Conservation (phyloP, 116 monocot species). For the Thalassia testudinum region DNA sequence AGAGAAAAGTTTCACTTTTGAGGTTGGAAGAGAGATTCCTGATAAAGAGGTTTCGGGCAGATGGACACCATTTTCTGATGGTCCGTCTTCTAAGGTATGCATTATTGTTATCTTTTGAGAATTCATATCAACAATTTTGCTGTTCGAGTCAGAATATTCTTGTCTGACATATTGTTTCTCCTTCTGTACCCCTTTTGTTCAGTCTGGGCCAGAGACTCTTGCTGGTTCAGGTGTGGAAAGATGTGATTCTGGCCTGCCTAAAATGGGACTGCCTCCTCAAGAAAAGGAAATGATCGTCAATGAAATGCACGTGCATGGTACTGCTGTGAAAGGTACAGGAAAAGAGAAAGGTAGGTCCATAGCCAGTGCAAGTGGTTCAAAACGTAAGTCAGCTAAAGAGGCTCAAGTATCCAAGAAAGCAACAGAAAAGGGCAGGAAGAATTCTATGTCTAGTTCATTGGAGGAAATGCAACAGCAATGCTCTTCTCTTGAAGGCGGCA, state of each 20-base stretch:
- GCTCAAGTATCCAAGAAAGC: constrained; percentile 3
- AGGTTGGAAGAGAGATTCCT: constrained; percentile 24
- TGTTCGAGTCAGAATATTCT: too few relatives aligned
- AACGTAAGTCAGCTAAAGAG: constrained; percentile 16
- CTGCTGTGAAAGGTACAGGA: constrained; percentile 11
- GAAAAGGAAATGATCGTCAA: constrained; percentile 1
- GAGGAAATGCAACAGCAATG: constrained; percentile 15
- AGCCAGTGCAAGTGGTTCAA: constrained; percentile 6
- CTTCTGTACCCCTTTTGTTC: background rate
- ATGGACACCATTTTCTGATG: constrained; percentile 31
- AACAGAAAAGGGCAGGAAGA: constrained; percentile 10
- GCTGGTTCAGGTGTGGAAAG: constrained; percentile 1
- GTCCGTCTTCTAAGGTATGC: constrained; percentile 14
- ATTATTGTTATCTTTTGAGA: constrained; percentile 2
- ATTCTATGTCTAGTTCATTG: background rate
- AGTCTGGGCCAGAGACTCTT: constrained; percentile 3
- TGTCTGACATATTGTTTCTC: background rate
- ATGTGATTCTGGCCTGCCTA: constrained; percentile 7
- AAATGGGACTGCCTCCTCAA: constrained; percentile 10
- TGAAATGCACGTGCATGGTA: constrained; percentile 7
- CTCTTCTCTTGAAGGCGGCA: constrained; percentile 13
- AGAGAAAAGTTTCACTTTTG: constrained; percentile 36
- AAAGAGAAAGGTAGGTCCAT: constrained; percentile 16
- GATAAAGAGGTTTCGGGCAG: constrained; percentile 17
- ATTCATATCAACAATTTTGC: too few relatives aligned